These are phyloP conservation scores for Ambispora gerdemannii DNA, from an alignment of 192 early-diverging fungal species.

Conservation along the genomic window DNA sequence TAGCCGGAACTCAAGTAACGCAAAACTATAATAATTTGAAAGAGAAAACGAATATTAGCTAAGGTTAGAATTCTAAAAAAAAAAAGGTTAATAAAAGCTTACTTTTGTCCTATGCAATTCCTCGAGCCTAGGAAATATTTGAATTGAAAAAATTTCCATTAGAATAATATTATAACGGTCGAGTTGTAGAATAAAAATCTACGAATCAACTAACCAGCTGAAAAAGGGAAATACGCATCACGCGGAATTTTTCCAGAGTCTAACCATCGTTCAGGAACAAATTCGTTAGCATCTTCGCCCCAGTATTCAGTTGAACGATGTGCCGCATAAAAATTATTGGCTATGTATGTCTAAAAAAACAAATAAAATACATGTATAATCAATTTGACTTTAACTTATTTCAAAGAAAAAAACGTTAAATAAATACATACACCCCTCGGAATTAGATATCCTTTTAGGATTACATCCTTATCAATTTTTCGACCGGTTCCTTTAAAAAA, in stretches of 20 bases:
- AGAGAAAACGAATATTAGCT: background rate
- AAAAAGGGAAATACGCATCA: conserved; percentile 26
- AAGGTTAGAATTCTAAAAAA: background rate
- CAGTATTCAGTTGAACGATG: conserved; percentile 17
- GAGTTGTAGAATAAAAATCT: background rate
- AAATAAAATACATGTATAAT: background rate
- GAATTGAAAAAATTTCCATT: background rate
- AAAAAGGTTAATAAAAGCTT: background rate
- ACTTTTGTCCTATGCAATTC: background rate
- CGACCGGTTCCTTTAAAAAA: background rate
- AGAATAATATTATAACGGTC: too few relatives aligned
- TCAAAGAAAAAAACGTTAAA: too few relatives aligned
- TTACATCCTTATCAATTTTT: background rate
- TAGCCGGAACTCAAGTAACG: background rate
- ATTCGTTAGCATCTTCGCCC: conserved; percentile 21
- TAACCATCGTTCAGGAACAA: conserved; percentile 24
- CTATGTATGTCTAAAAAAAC: conserved; percentile 12
- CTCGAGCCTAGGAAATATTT: conserved; percentile 4
- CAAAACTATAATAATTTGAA: background rate
- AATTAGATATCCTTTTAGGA: conserved; percentile 22
- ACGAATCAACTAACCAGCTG: background rate
- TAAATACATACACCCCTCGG: conserved; percentile 2
- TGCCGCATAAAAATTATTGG: background rate
- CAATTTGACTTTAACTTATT: background rate
- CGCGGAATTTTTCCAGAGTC: background rate